Conservation (phyloP, 768 basidiomycete genomes). For the Coprinellus micaceus region DNA sequence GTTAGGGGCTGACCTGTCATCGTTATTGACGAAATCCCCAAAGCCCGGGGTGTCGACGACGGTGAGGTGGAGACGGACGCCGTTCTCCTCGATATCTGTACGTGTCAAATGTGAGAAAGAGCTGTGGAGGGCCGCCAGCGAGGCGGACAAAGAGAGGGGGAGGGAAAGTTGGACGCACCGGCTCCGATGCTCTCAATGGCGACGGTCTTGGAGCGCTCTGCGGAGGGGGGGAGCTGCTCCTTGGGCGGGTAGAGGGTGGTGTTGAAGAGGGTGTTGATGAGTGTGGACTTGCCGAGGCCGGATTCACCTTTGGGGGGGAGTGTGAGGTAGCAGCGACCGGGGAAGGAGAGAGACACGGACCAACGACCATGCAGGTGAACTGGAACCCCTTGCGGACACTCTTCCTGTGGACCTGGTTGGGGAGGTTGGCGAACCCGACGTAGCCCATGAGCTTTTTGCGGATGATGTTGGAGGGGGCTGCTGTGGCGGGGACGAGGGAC, state of each 20-base stretch:
- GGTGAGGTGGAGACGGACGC: constrained; percentile 93
- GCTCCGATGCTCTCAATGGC: constrained; percentile 98
- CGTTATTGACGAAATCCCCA: constrained; percentile 99
- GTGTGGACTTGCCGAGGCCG: constrained; percentile 96
- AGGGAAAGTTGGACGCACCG: constrained; percentile 59
- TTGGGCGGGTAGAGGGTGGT: constrained; percentile 92
- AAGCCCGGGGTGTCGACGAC: constrained; percentile 99
- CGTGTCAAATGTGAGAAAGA: constrained; percentile 16
- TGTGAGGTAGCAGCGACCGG: constrained; percentile 13
- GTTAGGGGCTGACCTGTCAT: constrained; percentile 69
- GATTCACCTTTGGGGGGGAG: constrained; percentile 72
- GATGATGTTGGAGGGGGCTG: constrained; percentile 45
- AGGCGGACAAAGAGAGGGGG: constrained; percentile 14
- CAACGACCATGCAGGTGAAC: constrained; percentile 98
- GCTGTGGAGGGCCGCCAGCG: constrained; percentile 22
- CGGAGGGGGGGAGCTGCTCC: constrained; percentile 76
- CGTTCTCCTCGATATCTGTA: constrained; percentile 97
- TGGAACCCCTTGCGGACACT: constrained; percentile 98
- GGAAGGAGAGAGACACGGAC: constrained; percentile 51
- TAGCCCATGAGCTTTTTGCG: constrained; percentile 95
- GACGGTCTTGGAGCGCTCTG: constrained; percentile 89
- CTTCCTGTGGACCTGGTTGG: constrained; percentile 99
- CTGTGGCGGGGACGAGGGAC: constrained; percentile 44
- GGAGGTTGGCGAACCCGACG: constrained; percentile 95
- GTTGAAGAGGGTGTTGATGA: constrained; percentile 98